These are phyloP conservation scores for Pseudopithomyces maydicus DNA, from an alignment of 2,329 filamentous ascomycete species.

Conservation along the genomic window DNA sequence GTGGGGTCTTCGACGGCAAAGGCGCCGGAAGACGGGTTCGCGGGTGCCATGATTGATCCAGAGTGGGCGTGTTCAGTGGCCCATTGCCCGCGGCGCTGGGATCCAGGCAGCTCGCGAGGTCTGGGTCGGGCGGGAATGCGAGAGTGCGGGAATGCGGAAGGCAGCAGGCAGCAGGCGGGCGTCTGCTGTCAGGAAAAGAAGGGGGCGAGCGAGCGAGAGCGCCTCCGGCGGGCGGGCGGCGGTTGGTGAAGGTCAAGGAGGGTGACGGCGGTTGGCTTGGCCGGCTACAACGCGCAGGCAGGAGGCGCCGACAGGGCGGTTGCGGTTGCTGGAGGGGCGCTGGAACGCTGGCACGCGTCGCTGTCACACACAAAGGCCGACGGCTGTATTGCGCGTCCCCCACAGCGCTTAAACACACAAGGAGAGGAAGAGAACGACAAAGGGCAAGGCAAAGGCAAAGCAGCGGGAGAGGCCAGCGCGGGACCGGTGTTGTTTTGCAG, in stretches of 20 bases:
- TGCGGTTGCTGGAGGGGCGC: slow-evolving; percentile 24
- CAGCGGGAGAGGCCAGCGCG: slow-evolving; percentile 22
- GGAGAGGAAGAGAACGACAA: slow-evolving; percentile 31
- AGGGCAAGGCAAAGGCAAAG: slow-evolving; percentile 23
- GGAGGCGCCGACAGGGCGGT: slow-evolving; percentile 18
- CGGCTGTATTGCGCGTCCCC: slow-evolving; percentile 32
- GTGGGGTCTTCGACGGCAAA: slow-evolving; percentile 45
- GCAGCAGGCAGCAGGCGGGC: slow-evolving; percentile 4
- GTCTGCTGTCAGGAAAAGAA: slow-evolving; percentile 10
- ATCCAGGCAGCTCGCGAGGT: neutral
- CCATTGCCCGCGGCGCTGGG: slow-evolving; percentile 31
- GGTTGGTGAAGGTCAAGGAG: slow-evolving; percentile 15
- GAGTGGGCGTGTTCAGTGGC: slow-evolving; percentile 22
- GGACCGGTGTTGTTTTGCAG: slow-evolving; percentile 36
- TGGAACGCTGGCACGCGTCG: slow-evolving; percentile 26
- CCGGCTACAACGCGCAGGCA: slow-evolving; percentile 28
- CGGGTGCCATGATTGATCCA: slow-evolving; percentile 46
- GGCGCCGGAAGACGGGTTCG: slow-evolving; percentile 49
- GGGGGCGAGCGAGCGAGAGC: slow-evolving; percentile 18
- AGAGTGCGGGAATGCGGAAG: neutral
- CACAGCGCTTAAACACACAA: slow-evolving; percentile 36
- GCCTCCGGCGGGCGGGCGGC: slow-evolving; percentile 19
- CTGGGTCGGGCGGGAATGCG: slow-evolving; percentile 8
- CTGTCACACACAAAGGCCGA: slow-evolving; percentile 30
- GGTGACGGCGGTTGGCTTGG: slow-evolving; percentile 16